These are phyloP conservation scores for Geranomyces variabilis DNA, from an alignment of 192 early-diverging fungal genomes.

Conservation along the genomic window DNA sequence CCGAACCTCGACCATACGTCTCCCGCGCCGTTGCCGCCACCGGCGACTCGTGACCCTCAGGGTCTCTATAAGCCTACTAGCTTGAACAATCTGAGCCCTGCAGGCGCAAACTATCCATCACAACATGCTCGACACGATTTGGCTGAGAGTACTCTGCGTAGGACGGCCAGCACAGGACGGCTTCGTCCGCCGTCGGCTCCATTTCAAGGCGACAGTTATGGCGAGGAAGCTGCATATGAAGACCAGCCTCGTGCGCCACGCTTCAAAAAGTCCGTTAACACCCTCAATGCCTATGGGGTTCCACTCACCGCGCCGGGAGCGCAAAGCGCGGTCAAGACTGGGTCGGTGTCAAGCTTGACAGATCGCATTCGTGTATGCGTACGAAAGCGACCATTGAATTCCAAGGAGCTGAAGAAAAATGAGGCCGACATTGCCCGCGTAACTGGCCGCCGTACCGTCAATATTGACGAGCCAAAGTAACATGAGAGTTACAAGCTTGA, in stretches of 20 bases:
- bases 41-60: not conserved
- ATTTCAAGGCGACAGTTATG: not conserved
- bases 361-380: slow-evolving; percentile 97
- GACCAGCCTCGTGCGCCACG: slow-evolving; percentile 16
- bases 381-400: slow-evolving; percentile 90
- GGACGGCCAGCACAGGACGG: not conserved
- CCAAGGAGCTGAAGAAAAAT: slow-evolving; percentile 76
- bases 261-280: slow-evolving; percentile 31
- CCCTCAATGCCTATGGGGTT: slow-evolving; percentile 77
- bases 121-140: no score
- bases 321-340: slow-evolving; percentile 12
- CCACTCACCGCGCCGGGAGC: slow-evolving; percentile 45
- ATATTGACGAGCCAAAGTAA: slow-evolving; percentile 94
- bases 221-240: not conserved
- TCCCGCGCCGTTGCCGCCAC: not conserved
- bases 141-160: not conserved
- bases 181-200: not conserved
- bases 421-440: slow-evolving; percentile 85
- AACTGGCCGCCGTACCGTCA: slow-evolving; percentile 69
- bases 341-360: slow-evolving; percentile 56
- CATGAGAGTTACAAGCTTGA: slow-evolving; percentile 8
- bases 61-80: not conserved
- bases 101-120: no score
- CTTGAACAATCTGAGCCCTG: no score
- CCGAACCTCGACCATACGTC: not conserved